Evolutionary conservation across 1,284 basidiomycete genomes (phyloP), one percentile per base, ranked within the genome.

Genomic region (Boletellus deceptivus): DNA sequence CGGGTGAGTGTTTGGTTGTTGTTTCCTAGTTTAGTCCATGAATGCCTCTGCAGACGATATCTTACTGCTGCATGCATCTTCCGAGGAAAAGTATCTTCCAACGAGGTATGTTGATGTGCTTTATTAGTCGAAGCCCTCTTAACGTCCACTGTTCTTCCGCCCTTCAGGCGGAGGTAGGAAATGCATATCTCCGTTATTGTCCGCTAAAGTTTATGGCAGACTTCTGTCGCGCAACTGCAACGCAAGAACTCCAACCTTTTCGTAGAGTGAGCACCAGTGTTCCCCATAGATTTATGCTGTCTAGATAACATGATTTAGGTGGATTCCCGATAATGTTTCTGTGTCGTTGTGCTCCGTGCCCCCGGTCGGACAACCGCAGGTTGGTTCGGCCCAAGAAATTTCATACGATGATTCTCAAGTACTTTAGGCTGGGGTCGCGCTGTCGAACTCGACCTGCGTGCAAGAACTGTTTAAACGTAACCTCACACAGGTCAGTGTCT

Each of bases 381-480:
- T 82, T 59, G 48, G 72, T 69, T 27, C 16, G 35, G 27, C 24
- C 38, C 43, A 51, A 24, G 43, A 50, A 45, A 33, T 43, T 36
- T 18, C 41, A 17, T 25, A 33, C 16, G 3, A 18, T 24, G 16
- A 39, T 46, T 41, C 55, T 50, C 8, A 53, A 46, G 41, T 43
- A 37, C 33, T 31, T 31, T 59, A 88, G 81, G 75, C 90, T 6
- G 93, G 80, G 6, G 86, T 89, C 11, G 87, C 87, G 46, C 77
- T 96, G 27, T 79, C 86, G 35, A 96, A 96, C 70, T 91, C 89
- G 16, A 93, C 91, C 1, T 80, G 90, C 49, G 88, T 95, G 53
- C 91, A 95, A 71, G 93, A 96, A 68, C 67, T 97, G 7, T 97
- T 97, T 79, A 87, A 86, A 69, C 82, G 94, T 31, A 91, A 79